These are phyloP conservation scores for Aschersonia sp. DNA, from an alignment of 2,329 filamentous ascomycete species.

Conservation along the genomic window DNA sequence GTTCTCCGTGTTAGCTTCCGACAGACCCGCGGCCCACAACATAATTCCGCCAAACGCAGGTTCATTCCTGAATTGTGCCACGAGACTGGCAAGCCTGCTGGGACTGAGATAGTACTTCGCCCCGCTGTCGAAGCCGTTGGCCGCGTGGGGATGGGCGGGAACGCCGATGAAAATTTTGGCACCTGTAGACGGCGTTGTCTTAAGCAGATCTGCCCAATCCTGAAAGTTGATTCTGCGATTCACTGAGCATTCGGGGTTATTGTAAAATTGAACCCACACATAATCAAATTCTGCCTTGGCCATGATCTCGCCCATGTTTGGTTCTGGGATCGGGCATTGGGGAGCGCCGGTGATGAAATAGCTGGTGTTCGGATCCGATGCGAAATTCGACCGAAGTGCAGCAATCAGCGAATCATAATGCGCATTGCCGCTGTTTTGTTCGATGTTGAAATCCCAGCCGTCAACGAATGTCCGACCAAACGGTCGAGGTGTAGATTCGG, in stretches of 20 bases:
- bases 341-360: constrained; percentile 32
- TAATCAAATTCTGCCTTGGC: constrained; percentile 13
- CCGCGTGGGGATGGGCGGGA: constrained; percentile 15
- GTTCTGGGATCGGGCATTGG: constrained; percentile 20
- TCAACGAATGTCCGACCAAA: constrained; percentile 8
- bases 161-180: constrained; percentile 16
- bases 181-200: constrained; percentile 10
- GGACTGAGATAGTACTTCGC: constrained; percentile 20
- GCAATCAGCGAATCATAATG: constrained; percentile 9
- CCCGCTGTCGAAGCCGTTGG: constrained; percentile 17
- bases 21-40: constrained; percentile 27
- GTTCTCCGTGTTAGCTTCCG: constrained; percentile 17
- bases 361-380: constrained; percentile 2
- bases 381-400: constrained; percentile 10
- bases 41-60: constrained; percentile 20
- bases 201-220: constrained; percentile 12
- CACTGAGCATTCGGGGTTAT: constrained; percentile 25
- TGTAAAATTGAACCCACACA: constrained; percentile 33
- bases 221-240: constrained; percentile 9
- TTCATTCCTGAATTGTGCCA: constrained; percentile 13
- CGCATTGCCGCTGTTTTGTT: constrained; percentile 8
- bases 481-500: constrained; percentile 5
- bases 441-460: constrained; percentile 11
- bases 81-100: constrained; percentile 13
- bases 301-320: constrained; percentile 28